Evolutionary conservation across 2,329 filamentous ascomycete genomes (phyloP), one percentile per base, ranked within the genome.

Genomic region (Clarireedia homoeocarpa): DNA sequence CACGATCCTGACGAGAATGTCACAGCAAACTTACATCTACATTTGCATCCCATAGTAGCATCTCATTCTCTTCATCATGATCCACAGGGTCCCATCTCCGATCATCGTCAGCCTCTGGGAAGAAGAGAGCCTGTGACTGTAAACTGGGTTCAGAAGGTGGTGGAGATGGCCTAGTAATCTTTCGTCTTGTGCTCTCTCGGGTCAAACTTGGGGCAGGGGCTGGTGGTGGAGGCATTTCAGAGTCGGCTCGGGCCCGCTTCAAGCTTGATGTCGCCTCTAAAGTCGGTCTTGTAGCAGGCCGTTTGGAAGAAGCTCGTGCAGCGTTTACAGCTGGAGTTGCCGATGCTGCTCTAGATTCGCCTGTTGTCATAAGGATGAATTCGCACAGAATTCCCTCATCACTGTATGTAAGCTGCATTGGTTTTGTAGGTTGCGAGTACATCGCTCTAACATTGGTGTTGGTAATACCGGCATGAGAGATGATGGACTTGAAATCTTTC

Each of bases 301-400:
- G 59, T 36, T 67, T 68, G 2, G 66, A 64, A 27, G 30, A 57
- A 53, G 56, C 57, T 61, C 66, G 59, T 23, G 61, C 57, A 4
- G 53, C 57, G 53, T 63, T 63, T 45, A 63, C 61, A 14, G 52
- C 61, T 49, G 67, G 66, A 44, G 63, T 62, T 20, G 60, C 57
- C 6, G 67, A 68, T 45, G 55, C 57, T 17, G 57, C 62, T 53
- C 66, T 65, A 15, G 60, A 75, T 62, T 90, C 86, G 14, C 88
- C 88, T 7, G 87, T 83, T 1, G 88, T 92, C 87, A 91, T 91
- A 58, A 92, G 78, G 45, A 90, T 86, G 63, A 91, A 91, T 61
- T 91, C 85, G 69, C 84, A 89, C 39, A 81, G 72, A 34, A 91
- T 76, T 36, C 84, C 86, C 57, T 86, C 83, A 44, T 80, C 78